A percentile compares a stretch with the other conserved stretches of the same genome.
These are phyloP conservation scores for Zychaea mexicana DNA, from an alignment of 371 early-diverging fungal species.

Conservation along the genomic window DNA sequence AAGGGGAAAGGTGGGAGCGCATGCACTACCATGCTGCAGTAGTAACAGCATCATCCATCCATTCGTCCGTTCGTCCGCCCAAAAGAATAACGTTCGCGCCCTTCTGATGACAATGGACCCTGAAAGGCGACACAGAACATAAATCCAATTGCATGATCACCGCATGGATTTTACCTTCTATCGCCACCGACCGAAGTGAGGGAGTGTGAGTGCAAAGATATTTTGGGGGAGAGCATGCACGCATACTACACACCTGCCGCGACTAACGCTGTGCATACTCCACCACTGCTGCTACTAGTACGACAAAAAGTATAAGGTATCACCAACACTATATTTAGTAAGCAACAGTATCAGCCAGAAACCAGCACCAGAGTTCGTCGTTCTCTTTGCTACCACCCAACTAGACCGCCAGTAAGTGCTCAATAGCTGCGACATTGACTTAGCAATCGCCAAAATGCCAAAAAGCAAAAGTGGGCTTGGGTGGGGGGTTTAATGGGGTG, in stretches of 20 bases:
- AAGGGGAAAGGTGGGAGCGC: not conserved
- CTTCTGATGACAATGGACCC: not conserved
- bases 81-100: too few relatives aligned
- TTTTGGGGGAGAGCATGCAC: not conserved
- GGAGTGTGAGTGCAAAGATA: not conserved
- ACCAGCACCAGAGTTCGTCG: too few relatives aligned
- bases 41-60: too few relatives aligned
- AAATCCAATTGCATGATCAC: constrained; percentile 3
- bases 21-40: not conserved
- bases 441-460: too few relatives aligned
- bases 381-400: too few relatives aligned
- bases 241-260: too few relatives aligned
- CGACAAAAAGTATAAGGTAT: constrained; percentile 3
- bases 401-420: too few relatives aligned
- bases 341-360: not conserved
- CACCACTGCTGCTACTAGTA: not conserved
- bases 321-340: constrained; percentile 1
- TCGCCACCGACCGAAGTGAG: not conserved
- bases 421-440: too few relatives aligned
- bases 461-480: too few relatives aligned
- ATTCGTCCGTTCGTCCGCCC: too few relatives aligned
- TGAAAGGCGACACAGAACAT: constrained; percentile 4
- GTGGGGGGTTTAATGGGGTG: not conserved
- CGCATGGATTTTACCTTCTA: not conserved
- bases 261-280: too few relatives aligned